phyloP scores from a whole-genome alignment of 179 eudicot species.

The Corrigiola litoralis region DNA sequence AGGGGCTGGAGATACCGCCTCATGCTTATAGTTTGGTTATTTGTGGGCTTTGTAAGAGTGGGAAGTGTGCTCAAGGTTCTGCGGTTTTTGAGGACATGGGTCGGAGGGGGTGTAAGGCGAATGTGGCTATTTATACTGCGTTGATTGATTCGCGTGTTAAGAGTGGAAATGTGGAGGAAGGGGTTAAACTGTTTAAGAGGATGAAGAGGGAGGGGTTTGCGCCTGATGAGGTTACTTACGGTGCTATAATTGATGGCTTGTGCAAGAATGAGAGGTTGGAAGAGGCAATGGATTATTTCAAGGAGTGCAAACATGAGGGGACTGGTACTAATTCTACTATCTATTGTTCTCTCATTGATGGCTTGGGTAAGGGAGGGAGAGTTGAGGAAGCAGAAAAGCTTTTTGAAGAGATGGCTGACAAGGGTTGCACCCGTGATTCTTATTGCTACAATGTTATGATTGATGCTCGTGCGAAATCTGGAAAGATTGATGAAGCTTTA shows the following conservation, averaged over 20 bases:
- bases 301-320: slow-evolving; percentile 45
- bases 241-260: slow-evolving; percentile 77
- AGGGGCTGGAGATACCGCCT: slow-evolving; percentile 59
- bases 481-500: slow-evolving; percentile 67
- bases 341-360: slow-evolving; percentile 83
- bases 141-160: slow-evolving; percentile 74
- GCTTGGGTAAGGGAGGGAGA: slow-evolving; percentile 83
- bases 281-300: slow-evolving; percentile 65
- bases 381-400: slow-evolving; percentile 66
- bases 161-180: slow-evolving; percentile 58
- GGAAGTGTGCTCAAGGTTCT: slow-evolving; percentile 56
- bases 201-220: slow-evolving; percentile 64
- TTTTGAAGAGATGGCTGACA: slow-evolving; percentile 69
- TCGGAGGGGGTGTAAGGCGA: slow-evolving; percentile 55
- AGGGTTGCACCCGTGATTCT: slow-evolving; percentile 79
- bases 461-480: slow-evolving; percentile 57
- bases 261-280: slow-evolving; percentile 76
- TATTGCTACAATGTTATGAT: slow-evolving; percentile 89
- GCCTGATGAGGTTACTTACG: slow-evolving; percentile 83
- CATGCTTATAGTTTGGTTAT: slow-evolving; percentile 93
- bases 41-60: slow-evolving; percentile 84
- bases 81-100: slow-evolving; percentile 65
- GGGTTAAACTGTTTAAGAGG: slow-evolving; percentile 51
- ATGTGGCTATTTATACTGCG: slow-evolving; percentile 78
- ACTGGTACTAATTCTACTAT: slow-evolving; percentile 49